Evolutionary conservation across 2,329 filamentous ascomycete genomes (phyloP).

Genomic region (Paecilomyces variotii): DNA sequence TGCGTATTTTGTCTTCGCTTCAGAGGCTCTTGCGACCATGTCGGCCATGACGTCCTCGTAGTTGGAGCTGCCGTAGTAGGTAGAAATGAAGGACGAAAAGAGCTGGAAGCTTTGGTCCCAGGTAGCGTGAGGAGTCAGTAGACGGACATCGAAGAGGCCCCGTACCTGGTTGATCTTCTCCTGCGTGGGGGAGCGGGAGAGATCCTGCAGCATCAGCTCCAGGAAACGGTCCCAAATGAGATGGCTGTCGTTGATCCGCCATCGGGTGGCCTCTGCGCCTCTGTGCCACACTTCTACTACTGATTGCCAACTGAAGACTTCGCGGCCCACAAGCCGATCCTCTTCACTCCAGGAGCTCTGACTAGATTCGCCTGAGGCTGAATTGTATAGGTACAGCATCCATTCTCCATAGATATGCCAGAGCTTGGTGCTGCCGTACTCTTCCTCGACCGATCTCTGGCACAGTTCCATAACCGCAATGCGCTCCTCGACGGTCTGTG

Average conservation of each 20-base stretch:
- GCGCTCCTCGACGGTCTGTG: slow-evolving; percentile 48
- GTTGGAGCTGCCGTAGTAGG: slow-evolving; percentile 40
- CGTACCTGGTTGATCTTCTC: slow-evolving; percentile 44
- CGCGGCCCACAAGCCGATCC: slow-evolving; percentile 49
- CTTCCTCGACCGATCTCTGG: slow-evolving; percentile 52
- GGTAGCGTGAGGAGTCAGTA: slow-evolving; percentile 50
- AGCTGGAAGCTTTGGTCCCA: slow-evolving; percentile 53
- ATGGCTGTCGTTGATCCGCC: slow-evolving; percentile 54
- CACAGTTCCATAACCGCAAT: slow-evolving; percentile 53
- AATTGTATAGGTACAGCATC: slow-evolving; percentile 49
- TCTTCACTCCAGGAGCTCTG: slow-evolving; percentile 44
- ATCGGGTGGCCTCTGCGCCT: slow-evolving; percentile 49
- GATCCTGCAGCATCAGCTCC: slow-evolving; percentile 46
- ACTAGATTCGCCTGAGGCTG: slow-evolving; percentile 37
- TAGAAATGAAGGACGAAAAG: slow-evolving; percentile 54
- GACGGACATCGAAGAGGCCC: slow-evolving; percentile 45
- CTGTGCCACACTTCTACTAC: slow-evolving; percentile 50
- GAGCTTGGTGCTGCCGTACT: slow-evolving; percentile 52
- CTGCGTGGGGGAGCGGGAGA: slow-evolving; percentile 39
- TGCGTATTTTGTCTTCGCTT: slow-evolving; percentile 46
- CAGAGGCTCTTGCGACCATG: slow-evolving; percentile 42
- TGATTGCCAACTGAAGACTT: slow-evolving; percentile 51
- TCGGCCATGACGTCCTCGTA: slow-evolving; percentile 54
- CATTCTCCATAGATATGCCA: slow-evolving; percentile 58
- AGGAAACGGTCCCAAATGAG: slow-evolving; percentile 55